phyloP scores from a whole-genome alignment of 2,329 filamentous ascomycete species.

The Xylariaceae sp. region DNA sequence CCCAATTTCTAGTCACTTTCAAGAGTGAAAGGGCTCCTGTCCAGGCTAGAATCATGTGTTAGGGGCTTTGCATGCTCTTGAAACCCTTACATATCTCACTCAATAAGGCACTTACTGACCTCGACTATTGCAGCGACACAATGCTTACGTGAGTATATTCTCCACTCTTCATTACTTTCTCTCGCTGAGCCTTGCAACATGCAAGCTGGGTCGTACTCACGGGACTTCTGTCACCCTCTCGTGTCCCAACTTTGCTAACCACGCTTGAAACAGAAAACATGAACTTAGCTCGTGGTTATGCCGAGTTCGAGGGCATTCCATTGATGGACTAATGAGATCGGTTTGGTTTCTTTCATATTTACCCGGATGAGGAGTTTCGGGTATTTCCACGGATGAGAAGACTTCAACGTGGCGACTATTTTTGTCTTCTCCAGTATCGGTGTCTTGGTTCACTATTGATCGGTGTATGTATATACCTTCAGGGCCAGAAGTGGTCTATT shows the following conservation, averaged over 20 bases:
- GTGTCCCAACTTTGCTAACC: constrained; percentile 42
- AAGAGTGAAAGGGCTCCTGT: no score
- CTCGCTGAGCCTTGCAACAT: background rate
- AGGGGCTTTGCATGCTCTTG: no score
- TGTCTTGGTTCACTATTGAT: constrained; percentile 4
- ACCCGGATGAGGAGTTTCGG: constrained; percentile 22
- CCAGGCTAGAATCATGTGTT: no score
- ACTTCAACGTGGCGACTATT: constrained; percentile 6
- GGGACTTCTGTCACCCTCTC: no score
- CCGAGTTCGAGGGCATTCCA: constrained; percentile 48
- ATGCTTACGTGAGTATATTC: constrained; percentile 3
- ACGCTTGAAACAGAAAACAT: constrained; percentile 42
- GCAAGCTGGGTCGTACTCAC: background rate
- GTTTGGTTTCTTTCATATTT: background rate
- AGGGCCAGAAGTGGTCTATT: background rate
- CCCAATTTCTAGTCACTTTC: no score
- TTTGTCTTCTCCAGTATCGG: background rate
- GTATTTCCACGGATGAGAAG: constrained; percentile 13
- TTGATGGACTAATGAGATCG: background rate
- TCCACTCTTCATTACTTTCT: constrained; percentile 31
- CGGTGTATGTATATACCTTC: constrained; percentile 20
- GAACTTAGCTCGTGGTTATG: constrained; percentile 61
- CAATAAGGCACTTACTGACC: no score
- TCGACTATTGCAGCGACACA: no score
- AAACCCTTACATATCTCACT: no score